Conservation (phyloP, 768 basidiomycete genomes). For the Leccinum boreale region DNA sequence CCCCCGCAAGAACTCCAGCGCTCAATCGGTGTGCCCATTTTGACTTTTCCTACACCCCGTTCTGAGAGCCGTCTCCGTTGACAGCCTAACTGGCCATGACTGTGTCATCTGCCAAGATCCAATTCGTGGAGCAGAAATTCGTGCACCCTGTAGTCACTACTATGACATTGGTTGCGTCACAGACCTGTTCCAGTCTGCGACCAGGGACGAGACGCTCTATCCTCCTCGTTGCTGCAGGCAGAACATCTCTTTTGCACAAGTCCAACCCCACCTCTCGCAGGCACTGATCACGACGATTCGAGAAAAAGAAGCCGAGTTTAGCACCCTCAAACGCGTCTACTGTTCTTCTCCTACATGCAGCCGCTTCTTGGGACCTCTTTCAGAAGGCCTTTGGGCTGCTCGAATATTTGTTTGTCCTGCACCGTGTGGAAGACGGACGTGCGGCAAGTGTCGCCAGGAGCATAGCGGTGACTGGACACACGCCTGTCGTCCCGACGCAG, state of each 20-base stretch:
- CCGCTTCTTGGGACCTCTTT: conserved; percentile 34
- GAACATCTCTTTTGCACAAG: conserved; percentile 25
- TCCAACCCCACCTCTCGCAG: conserved; percentile 24
- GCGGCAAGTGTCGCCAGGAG: conserved; percentile 24
- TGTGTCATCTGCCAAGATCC: conserved; percentile 37
- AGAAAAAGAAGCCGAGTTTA: conserved; percentile 30
- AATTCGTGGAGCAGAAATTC: conserved; percentile 25
- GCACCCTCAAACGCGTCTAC: conserved; percentile 36
- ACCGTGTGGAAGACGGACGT: conserved; percentile 21
- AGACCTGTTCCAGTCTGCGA: conserved; percentile 34
- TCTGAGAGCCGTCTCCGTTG: background rate
- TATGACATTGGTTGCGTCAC: conserved; percentile 35
- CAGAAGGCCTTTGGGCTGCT: conserved; percentile 21
- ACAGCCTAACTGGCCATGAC: conserved; percentile 25
- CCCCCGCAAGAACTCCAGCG: background rate
- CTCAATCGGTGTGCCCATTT: conserved; percentile 15
- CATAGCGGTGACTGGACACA: conserved; percentile 25
- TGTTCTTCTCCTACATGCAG: conserved; percentile 36
- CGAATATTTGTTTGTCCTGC: conserved; percentile 21
- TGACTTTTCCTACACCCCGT: background rate
- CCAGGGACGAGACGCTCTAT: conserved; percentile 37
- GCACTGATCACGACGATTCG: conserved; percentile 17
- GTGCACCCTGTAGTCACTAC: conserved; percentile 34
- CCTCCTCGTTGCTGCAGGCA: conserved; percentile 40
- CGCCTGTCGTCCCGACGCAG: conserved; percentile 23